Evolutionary conservation across 208 protist genomes (phyloP), one percentile per base, ranked within the genome.

Genomic region (Crithidia thermophila): DNA sequence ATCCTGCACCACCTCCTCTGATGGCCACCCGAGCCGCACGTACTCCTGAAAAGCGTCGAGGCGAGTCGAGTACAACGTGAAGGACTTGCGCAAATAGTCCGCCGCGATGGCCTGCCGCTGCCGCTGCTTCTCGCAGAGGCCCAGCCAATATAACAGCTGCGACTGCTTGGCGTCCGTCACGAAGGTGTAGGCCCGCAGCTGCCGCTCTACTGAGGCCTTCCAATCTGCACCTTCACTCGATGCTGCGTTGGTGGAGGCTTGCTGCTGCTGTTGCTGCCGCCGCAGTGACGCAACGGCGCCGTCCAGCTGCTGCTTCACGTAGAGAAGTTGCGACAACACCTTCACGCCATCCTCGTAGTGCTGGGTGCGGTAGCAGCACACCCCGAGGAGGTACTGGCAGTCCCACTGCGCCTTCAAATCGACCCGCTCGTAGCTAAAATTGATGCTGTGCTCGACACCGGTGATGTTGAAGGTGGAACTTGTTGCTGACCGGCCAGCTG

Each of bases 381-480:
- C 86, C 0, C 82, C 89, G 33, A 91, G 67, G 11, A 94, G 64
- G 65, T 93, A 94, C 51, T 93, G 82, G 59, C 89, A 94, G 11
- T 82, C 68, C 87, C 86, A 93, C 31, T 81, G 67, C 23, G 83
- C 67, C 42, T 68, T 49, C 43, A 88, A 56, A 49, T 89, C 82
- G 4, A 85, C 60, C n/a, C 34, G 18, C 28, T 65, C 64, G 58
- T 67, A 49, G 50, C 55, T 62, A 14, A 71, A 37, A 14, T 69
- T 58, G 28, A 72, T 52, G 21, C 27, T 50, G 18, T 46, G 43
- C 16, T 60, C 40, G 36, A 31, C 62, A 3, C 21, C 46, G 14
- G 39, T 33, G 39, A 18, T 34, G 33, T 47, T 50, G 28, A 43
- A 45, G 40, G 8, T 16, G 25, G 31, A 13, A 0, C 2, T 27